Evolutionary conservation across 2,329 filamentous ascomycete genomes (phyloP).

Genomic region (Arachnomyces sp.): DNA sequence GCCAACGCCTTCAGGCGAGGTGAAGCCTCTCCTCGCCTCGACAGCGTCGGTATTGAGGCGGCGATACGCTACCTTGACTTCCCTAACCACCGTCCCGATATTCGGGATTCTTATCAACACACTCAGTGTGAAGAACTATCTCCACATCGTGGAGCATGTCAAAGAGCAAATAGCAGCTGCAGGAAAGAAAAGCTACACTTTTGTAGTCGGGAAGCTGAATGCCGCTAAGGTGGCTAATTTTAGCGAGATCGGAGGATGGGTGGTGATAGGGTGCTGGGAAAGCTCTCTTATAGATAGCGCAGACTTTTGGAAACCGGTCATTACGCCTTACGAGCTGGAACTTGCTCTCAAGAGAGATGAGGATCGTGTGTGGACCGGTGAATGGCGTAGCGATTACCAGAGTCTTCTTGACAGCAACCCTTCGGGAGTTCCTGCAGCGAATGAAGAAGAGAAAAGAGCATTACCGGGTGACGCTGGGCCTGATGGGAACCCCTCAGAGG

Average conservation of each 20-base stretch:
- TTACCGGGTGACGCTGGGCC: constrained; percentile 16
- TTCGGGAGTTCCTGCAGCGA: constrained; percentile 11
- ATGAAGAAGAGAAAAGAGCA: constrained; percentile 18
- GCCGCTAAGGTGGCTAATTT: constrained; percentile 96
- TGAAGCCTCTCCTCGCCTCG: constrained; percentile 40
- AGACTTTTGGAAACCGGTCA: constrained; percentile 77
- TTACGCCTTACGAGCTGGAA: constrained; percentile 90
- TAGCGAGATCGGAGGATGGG: constrained; percentile 89
- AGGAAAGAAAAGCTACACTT: constrained; percentile 91
- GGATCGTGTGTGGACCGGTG: constrained; percentile 72
- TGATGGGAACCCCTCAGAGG: constrained; percentile 41
- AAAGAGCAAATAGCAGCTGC: constrained; percentile 63
- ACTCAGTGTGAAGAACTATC: constrained; percentile 82
- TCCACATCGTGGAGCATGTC: constrained; percentile 67
- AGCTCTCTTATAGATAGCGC: constrained; percentile 84
- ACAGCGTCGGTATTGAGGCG: constrained; percentile 61
- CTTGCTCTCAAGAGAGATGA: constrained; percentile 67
- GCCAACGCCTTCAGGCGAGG: constrained; percentile 15
- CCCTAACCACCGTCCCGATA: constrained; percentile 69
- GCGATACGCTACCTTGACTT: constrained; percentile 78
- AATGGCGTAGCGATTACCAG: constrained; percentile 84
- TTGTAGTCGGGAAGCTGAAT: constrained; percentile 95
- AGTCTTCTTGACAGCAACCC: constrained; percentile 45
- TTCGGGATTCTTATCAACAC: constrained; percentile 96
- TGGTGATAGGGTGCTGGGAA: constrained; percentile 97